Base-by-base conservation (phyloP, 2,329 filamentous ascomycete genomes). In the Xylariaceae sp. region DNA sequence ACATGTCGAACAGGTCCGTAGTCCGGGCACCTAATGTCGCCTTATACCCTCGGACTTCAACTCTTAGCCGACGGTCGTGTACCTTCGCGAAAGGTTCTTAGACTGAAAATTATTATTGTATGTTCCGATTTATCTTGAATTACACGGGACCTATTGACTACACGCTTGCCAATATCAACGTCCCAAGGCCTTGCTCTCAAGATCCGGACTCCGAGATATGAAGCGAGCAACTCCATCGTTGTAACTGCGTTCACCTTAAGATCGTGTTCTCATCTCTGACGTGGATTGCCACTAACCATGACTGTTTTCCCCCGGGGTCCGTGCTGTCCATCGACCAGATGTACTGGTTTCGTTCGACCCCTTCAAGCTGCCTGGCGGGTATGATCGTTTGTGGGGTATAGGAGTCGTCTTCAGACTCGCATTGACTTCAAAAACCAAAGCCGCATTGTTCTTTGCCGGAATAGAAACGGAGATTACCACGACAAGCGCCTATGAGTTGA, bases 401-500 rank as follows among this genome's bases (percentile, higher is more conserved):
- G 32, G 39, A 12, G 40, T 46, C 40, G 41, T 32, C 34, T 11
- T 43, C 19, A 19, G 34, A 41, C 32, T 50, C 26, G 42, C 31
- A 27, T 42, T 19, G 46, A 27, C 27, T 37, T 6, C 19, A 19
- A 1, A 19, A 6, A 19, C 30, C 43, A 41, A 8, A 4, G 43
- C 34, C 11, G 40, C 31, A 32, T 6, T 6, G 5, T 35, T 49
- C 40, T 27, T 27, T 3, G 32, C 26, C 12, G 7, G 29, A 37
- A 19, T 11, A 31, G 19, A 44, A 53, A 39, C 30, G 48, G 31
- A 26, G 34, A 30, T 35, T 26, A 26, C 8, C 19, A 26, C 8
- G n/a, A 51, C 31, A 27, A 34, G 19, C 11, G 50, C 58, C 80
- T 76, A 86, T 57, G 83, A 86, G 70, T 86, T 85, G 66, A 87